Conservation (phyloP, 2,329 filamentous ascomycete species). For the Diaporthe citriasiana region DNA sequence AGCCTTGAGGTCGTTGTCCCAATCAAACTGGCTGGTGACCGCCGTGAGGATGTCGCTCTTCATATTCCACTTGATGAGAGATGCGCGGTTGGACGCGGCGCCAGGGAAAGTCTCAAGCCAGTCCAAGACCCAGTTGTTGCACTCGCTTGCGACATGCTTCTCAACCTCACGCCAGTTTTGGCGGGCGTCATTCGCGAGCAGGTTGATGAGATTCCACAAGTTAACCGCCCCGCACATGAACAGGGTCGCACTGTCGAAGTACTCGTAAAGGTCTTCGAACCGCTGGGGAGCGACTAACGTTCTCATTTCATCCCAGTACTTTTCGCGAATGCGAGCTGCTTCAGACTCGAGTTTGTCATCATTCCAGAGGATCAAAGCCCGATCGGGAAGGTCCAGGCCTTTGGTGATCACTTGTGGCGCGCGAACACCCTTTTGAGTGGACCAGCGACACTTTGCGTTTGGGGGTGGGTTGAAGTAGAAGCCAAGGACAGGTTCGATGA, state of each 20-base stretch:
- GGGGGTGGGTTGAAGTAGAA: slow-evolving; percentile 42
- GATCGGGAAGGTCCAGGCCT: slow-evolving; percentile 11
- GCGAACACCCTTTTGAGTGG: slow-evolving; percentile 40
- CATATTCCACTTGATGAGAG: slow-evolving; percentile 35
- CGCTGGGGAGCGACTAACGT: slow-evolving; percentile 49
- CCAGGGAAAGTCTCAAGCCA: slow-evolving; percentile 36
- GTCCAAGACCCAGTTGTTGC: slow-evolving; percentile 44
- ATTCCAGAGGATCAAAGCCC: slow-evolving; percentile 28
- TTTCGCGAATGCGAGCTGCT: slow-evolving; percentile 50
- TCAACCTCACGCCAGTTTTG: slow-evolving; percentile 49
- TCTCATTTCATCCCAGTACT: slow-evolving; percentile 54
- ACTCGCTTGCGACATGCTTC: slow-evolving; percentile 47
- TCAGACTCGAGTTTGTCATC: slow-evolving; percentile 27
- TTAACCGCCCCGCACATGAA: slow-evolving; percentile 63
- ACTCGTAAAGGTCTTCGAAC: slow-evolving; percentile 61
- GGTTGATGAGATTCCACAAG: slow-evolving; percentile 61
- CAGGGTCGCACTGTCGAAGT: slow-evolving; percentile 64
- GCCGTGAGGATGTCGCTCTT: slow-evolving; percentile 35
- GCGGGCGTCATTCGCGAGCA: slow-evolving; percentile 58
- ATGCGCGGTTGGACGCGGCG: slow-evolving; percentile 32
- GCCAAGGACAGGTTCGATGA: slow-evolving; percentile 42
- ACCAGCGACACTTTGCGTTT: slow-evolving; percentile 41
- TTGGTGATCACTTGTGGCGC: slow-evolving; percentile 20
- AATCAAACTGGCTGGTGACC: slow-evolving; percentile 32
- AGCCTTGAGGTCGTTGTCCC: slow-evolving; percentile 18